A percentile compares a stretch with the other conserved stretches of the same genome.
Evolutionary conservation across 2,329 filamentous ascomycete genomes (phyloP).

Genomic region (Phyllosticta citrichinensis): DNA sequence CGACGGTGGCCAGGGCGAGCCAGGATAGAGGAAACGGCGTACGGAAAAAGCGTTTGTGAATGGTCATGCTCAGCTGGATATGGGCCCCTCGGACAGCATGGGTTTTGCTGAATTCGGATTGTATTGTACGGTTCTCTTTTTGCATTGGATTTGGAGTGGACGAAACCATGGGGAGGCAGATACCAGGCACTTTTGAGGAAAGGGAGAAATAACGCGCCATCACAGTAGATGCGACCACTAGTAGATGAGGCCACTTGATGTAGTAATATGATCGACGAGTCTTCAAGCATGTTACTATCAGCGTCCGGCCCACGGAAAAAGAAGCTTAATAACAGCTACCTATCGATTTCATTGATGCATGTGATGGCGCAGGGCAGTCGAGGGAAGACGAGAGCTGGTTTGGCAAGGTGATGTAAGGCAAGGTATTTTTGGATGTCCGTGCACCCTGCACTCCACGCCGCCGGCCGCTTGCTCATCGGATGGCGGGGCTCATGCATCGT

Average conservation of each 20-base stretch:
- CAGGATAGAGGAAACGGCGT: slow-evolving; percentile 11
- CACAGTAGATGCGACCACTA: neutral
- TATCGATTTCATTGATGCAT: no score
- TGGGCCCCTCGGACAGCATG: slow-evolving; percentile 9
- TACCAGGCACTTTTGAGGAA: neutral
- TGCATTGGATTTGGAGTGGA: neutral
- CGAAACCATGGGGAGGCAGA: neutral
- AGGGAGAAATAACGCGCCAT: neutral
- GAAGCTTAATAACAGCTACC: neutral
- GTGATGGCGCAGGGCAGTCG: neutral
- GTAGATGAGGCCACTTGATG: slow-evolving; percentile 4
- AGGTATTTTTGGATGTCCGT: neutral
- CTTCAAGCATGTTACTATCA: neutral
- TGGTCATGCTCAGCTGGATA: slow-evolving; percentile 15
- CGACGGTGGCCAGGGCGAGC: slow-evolving; percentile 9
- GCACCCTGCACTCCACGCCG: neutral
- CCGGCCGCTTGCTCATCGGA: neutral
- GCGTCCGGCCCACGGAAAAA: neutral
- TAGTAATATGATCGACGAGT: slow-evolving; percentile 11
- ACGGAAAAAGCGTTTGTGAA: slow-evolving; percentile 8
- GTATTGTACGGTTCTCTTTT: slow-evolving; percentile 4
- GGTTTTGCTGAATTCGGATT: slow-evolving; percentile 1
- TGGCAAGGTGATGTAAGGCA: neutral
- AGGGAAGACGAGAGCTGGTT: neutral
- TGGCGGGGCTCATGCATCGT: slow-evolving; percentile 3